Base-by-base conservation (phyloP, 805 yeast species). In the Middelhovenomyces tepae region DNA sequence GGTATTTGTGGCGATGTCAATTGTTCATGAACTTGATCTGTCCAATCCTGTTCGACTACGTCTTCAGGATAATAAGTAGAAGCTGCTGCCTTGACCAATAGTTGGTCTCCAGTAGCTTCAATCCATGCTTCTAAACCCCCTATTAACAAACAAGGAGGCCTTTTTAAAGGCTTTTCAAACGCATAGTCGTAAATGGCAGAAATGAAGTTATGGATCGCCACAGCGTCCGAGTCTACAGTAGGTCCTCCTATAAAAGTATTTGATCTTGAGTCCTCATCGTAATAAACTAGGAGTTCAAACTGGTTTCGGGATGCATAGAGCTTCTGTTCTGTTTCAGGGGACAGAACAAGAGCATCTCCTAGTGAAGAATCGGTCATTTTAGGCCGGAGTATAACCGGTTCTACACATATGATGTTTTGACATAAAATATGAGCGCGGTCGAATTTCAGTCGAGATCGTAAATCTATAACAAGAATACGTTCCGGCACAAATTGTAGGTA, bases 321-420 rank as follows among this genome's bases (percentile, higher is more conserved):
- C 1, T 46, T 50, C 32, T 67, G 67, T 47, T 84, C 91, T 3
- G 53, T 51, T 9, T 63, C 64, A 2, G 86, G 73, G 10, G 81
- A 63, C 10, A 73, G 53, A 37, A 75, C 58, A 7, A 89, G 67
- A 29, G 71, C 58, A 27, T 64, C 67, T 44, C 79, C 82, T n/a
- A 87, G 57, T 16, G 15, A 18, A n/a, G 17, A 7, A 35, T 79
- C 89, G 0, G 71, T 62, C 48, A 72, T 71, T 7, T 60, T 57
- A 1, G 56, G 52, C 33, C 73, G 56, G 13, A 77, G 59, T 1
- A 73, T 64, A 13, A 69, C 64, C 0, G 96, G 95, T 34, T 84
- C 94, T 13, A 87, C 67, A 50, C 87, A 82, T 7, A 83, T 66
- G 6, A 80, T 54, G 34, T 79, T 71, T 2, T 60, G 56, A 16